Evolutionary conservation across 441 rosid species (phyloP), one percentile per base, ranked within the genome.

Genomic region (Arabidopsis lyrata): DNA sequence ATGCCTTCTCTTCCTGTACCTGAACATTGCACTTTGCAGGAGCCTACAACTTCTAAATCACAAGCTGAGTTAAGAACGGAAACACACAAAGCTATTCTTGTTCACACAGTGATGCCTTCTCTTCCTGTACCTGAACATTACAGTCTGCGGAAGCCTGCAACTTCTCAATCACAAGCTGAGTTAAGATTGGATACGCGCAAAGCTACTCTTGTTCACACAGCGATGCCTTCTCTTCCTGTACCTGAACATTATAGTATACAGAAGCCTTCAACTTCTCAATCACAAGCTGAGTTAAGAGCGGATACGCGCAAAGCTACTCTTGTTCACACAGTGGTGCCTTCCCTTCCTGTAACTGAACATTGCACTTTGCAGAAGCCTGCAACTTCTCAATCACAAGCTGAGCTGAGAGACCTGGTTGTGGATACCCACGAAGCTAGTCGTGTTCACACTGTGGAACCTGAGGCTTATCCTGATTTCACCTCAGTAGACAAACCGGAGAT

Each of bases 281-380:
- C 79, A 9, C 61, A 55, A 22, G 73, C 73, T 60, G 86, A 73
- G 56, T 2, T 58, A 66, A 47, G 54, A 55, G 35, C 48, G 16
- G 66, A 60, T 10, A 61, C 3, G 39, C 6, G 0, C 10, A 57
- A 54, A 64, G 20, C 57, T 24, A 16, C 58, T 56, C 59, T 9
- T 48, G 60, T 45, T 45, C 70, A 65, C 7, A 35, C 38, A 14
- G 27, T 14, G 29, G 29, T 16, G 59, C 70, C 75, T 62, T 80
- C 92, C 24, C 77, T 75, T 36, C 80, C 82, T 39, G 59, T 38
- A 20, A 66, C 78, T 36, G 80, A 66, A 61, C 79, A 65, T 45
- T 61, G 82, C 62, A 73, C 66, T 45, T 29, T 68, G 47, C 81
- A 78, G 66, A 79, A 75, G 66, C 80, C 84, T 32, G 81, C 74